phyloP scores from a whole-genome alignment of 2,329 filamentous ascomycete species.

The Emmonsiellopsis sp. region DNA sequence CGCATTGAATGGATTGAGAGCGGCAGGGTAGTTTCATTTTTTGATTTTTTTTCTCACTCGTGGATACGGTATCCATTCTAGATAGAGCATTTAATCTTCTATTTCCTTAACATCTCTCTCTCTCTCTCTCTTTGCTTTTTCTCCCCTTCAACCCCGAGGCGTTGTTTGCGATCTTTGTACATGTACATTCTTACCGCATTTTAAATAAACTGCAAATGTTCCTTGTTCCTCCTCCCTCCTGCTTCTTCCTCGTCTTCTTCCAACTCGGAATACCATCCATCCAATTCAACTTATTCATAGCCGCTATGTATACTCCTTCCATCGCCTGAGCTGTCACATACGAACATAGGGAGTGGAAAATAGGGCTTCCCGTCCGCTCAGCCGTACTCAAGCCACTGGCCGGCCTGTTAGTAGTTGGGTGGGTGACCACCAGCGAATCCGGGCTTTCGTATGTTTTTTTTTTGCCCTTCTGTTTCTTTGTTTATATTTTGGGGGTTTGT shows the following conservation, averaged over 20 bases:
- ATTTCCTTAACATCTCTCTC: neutral
- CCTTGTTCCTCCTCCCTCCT: neutral
- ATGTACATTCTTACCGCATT: neutral
- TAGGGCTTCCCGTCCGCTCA: constrained; percentile 42
- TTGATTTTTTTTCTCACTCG: neutral
- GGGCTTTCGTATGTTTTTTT: constrained; percentile 35
- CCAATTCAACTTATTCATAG: no score
- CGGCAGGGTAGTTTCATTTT: neutral
- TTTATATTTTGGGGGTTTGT: neutral
- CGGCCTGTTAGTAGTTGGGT: constrained; percentile 40
- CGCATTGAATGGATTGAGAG: neutral
- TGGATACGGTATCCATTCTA: neutral
- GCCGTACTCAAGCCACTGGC: constrained; percentile 41
- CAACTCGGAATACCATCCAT: no score
- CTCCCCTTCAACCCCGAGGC: neutral
- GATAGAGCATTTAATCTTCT: neutral
- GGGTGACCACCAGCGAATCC: constrained; percentile 41
- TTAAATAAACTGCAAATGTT: neutral
- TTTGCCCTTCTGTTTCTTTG: constrained; percentile 5
- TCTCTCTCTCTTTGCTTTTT: neutral
- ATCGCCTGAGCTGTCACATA: no score
- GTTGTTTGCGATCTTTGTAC: neutral
- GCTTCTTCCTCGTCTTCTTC: no score
- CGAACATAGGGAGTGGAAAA: constrained; percentile 36
- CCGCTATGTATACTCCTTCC: no score